Evolutionary conservation across 176 grass and related monocot genomes (phyloP), one percentile per base, ranked within the genome.

Genomic region (Hyparrhenia diplandra): DNA sequence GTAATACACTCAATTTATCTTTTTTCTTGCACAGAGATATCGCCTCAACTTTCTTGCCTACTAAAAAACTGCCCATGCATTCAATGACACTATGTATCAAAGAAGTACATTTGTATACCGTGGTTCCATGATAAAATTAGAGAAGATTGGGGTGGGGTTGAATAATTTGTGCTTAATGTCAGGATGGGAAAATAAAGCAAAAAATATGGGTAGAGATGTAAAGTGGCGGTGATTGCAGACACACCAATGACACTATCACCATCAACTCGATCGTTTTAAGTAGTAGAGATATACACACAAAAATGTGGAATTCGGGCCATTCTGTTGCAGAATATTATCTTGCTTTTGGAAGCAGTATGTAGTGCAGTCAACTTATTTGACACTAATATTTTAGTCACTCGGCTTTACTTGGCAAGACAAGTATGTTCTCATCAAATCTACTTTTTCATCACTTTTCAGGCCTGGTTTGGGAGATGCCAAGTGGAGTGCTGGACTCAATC

Each of bases 391-490:
- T 72, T 83, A 8, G 36, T 64, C 43, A 73, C 27, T n/a, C n/a
- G 60, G 10, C 30, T 80, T 79, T 35, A 34, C 20, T 52, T 67
- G 8, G 23, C 27, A 49, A 63, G 9, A 54, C 5, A 80, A 20
- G 8, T 12, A 55, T 62, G 8, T 63, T 68, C 36, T 73, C 16
- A 80, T 80, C 74, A 55, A 62, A 63, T 86, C 16, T 25, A 17
- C 70, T 37, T 65, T 64, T 57, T 24, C 13, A 81, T 45, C 28
- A 32, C 42, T n/a, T n/a, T n/a, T n/a, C n/a, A 94, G 89, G 87
- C 92, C 20, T 94, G 89, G 92, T 94, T 94, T 87, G 92, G 69
- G 92, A 94, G 79, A 79, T 94, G 74, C 92, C 89, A 1, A 82
- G 71, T 54, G 91, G 91, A 49, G 74, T 93, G 55, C 82, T 93